phyloP scores from a whole-genome alignment of 2,329 filamentous ascomycete species.

The Diplodia scrobiculata region DNA sequence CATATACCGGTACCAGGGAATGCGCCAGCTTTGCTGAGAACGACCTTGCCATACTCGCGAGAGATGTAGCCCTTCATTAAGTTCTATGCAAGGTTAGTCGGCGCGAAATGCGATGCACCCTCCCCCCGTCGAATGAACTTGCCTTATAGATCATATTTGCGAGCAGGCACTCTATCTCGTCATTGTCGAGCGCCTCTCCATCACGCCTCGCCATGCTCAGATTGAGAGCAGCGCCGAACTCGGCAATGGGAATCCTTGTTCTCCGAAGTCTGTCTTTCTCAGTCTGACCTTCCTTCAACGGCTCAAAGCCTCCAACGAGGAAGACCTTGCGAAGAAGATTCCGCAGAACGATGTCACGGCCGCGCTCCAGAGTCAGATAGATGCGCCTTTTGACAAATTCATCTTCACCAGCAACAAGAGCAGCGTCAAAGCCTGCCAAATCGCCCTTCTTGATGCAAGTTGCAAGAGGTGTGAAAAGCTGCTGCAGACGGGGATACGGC shows the following conservation, averaged over 20 bases:
- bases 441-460: conserved; percentile 80
- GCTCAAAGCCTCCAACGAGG: conserved; percentile 74
- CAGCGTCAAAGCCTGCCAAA: conserved; percentile 78
- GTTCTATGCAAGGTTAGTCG: conserved; percentile 58
- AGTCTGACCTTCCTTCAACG: conserved; percentile 67
- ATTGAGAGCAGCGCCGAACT: conserved; percentile 83
- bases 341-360: conserved; percentile 85
- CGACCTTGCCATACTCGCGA: conserved; percentile 83
- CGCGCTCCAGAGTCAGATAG: conserved; percentile 89
- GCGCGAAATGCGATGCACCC: not conserved
- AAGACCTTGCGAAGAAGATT: conserved; percentile 94
- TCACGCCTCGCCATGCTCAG: conserved; percentile 63
- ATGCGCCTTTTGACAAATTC: conserved; percentile 91
- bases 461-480: conserved; percentile 76
- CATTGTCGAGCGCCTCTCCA: conserved; percentile 69
- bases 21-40: conserved; percentile 87
- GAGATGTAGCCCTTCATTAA: conserved; percentile 99
- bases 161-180: conserved; percentile 93
- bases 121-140: conserved; percentile 35
- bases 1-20: conserved; percentile 82
- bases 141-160: conserved; percentile 99
- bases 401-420: conserved; percentile 79
- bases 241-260: conserved; percentile 77
- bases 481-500: conserved; percentile 73
- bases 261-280: conserved; percentile 63